Evolutionary conservation across 1,284 basidiomycete species (phyloP).

Genomic region (Rugiboletus extremiorientalis): DNA sequence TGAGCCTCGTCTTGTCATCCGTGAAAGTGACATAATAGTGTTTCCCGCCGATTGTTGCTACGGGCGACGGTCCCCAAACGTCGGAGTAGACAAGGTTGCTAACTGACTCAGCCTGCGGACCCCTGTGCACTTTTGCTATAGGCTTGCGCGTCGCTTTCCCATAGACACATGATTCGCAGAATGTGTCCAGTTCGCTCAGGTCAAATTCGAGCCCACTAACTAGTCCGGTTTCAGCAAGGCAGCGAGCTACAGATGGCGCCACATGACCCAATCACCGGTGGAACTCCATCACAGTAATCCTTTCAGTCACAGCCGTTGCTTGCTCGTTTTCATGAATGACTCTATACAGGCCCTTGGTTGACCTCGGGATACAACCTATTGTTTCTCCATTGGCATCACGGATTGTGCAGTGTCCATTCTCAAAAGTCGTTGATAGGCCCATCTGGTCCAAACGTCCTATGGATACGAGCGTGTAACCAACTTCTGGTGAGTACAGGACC

Average conservation of each 20-base stretch:
- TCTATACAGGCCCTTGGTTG: not conserved
- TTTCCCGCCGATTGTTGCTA: rapidly evolving
- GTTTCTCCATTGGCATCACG: not conserved
- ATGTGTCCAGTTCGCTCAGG: too few relatives aligned
- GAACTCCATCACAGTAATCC: not conserved
- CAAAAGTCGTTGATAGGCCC: not conserved
- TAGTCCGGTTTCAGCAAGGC: not conserved
- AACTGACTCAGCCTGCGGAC: rapidly evolving
- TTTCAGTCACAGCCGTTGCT: not conserved
- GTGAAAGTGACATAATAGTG: constrained; percentile 1
- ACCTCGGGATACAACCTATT: not conserved
- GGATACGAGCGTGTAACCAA: not conserved
- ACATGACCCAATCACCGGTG: not conserved
- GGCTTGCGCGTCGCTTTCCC: not conserved
- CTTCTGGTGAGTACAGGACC: constrained; percentile 35
- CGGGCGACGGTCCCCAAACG: not conserved
- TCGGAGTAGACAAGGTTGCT: not conserved
- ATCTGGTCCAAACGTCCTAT: not conserved
- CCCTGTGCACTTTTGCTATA: not conserved
- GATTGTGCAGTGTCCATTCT: not conserved
- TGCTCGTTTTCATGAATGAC: not conserved
- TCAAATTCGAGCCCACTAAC: not conserved
- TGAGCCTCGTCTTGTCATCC: not conserved
- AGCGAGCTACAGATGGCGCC: rapidly evolving
- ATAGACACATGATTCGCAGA: not conserved